Evolutionary conservation across 2,329 filamentous ascomycete species (phyloP).

Genomic region (Fusarium humuli): DNA sequence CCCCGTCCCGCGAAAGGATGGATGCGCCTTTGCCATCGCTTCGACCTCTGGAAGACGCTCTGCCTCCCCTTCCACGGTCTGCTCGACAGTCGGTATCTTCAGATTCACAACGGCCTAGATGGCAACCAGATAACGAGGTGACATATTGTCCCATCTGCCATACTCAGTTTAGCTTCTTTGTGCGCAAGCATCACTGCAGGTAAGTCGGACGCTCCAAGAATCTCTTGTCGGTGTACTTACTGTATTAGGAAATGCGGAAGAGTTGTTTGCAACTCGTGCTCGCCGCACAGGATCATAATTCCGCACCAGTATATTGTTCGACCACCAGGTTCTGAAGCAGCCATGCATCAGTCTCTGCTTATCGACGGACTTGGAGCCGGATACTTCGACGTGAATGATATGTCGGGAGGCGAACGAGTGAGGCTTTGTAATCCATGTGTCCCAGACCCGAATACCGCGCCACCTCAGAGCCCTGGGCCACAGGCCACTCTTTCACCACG

Average conservation of each 20-base stretch:
- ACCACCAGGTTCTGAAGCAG: conserved; percentile 66
- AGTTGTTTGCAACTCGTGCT: conserved; percentile 90
- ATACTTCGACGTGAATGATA: conserved; percentile 58
- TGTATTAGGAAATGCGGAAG: conserved; percentile 83
- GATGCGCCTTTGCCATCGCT: conserved; percentile 44
- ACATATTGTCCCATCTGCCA: conserved; percentile 86
- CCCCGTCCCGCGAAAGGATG: conserved; percentile 46
- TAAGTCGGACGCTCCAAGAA: conserved; percentile 52
- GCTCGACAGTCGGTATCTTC: conserved; percentile 36
- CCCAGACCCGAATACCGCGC: conserved; percentile 69
- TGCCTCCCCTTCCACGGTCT: conserved; percentile 39
- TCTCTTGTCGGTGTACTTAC: conserved; percentile 25
- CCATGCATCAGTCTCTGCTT: conserved; percentile 52
- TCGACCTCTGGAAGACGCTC: conserved; percentile 25
- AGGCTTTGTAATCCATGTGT: conserved; percentile 72
- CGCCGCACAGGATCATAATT: conserved; percentile 94
- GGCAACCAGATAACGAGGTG: conserved; percentile 90
- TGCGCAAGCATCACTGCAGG: conserved; percentile 93
- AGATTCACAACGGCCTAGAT: conserved; percentile 74
- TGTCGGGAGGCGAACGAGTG: conserved; percentile 68
- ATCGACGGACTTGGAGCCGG: conserved; percentile 55
- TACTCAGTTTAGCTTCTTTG: conserved; percentile 83
- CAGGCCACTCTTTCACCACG: conserved; percentile 52
- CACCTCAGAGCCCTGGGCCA: conserved; percentile 59
- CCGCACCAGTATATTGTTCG: conserved; percentile 93